phyloP scores from a whole-genome alignment of 495 filamentous ascomycete species.

The Glutinoglossum americanum region DNA sequence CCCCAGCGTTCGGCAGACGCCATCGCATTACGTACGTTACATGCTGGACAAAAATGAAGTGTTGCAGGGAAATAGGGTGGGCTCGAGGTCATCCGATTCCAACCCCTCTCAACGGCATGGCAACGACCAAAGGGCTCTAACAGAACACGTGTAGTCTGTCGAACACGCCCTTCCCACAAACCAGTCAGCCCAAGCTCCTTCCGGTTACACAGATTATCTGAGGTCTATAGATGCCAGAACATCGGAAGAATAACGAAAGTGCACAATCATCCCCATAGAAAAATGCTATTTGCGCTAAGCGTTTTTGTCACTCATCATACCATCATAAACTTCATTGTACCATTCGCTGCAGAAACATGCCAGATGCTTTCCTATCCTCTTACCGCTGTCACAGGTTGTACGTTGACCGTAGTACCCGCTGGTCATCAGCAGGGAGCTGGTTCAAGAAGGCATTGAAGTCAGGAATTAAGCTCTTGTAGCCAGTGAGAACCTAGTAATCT shows the following conservation, averaged over 20 bases:
- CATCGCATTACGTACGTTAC: neutral
- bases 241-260: neutral
- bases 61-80: neutral
- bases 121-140: neutral
- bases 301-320: neutral
- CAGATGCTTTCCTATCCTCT: neutral
- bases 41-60: neutral
- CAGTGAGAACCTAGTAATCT: conserved; percentile 42
- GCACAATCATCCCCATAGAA: neutral
- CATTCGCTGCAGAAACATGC: neutral
- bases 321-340: neutral
- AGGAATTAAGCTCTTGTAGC: conserved; percentile 71
- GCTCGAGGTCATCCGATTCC: neutral
- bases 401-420: conserved; percentile 28
- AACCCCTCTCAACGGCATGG: neutral
- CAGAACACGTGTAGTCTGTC: neutral
- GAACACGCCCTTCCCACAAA: neutral
- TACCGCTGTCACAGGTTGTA: conserved; percentile 18
- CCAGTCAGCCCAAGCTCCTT: neutral
- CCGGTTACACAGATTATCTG: conserved; percentile 2
- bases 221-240: conserved; percentile 1
- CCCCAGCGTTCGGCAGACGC: neutral
- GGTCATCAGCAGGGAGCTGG: conserved; percentile 40
- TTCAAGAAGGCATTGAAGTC: conserved; percentile 61
- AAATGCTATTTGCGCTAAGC: conserved; percentile 3